Evolutionary conservation across 495 filamentous ascomycete genomes (phyloP).

Genomic region (Aspergillus nanangensis): DNA sequence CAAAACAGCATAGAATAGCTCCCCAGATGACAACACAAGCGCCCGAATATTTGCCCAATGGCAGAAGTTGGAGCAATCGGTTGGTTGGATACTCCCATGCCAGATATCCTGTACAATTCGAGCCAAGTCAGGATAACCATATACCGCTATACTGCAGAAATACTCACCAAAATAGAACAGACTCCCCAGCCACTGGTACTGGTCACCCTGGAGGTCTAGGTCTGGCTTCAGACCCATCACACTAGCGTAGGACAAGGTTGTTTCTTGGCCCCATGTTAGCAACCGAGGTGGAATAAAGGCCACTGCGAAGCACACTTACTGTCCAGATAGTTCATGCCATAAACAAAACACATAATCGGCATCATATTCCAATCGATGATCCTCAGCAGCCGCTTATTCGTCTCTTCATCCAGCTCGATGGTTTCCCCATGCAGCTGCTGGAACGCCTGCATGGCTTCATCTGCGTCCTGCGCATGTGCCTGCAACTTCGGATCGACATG

Average conservation of each 20-base stretch:
- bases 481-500: conserved; percentile 33
- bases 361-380: conserved; percentile 61
- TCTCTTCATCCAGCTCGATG: conserved; percentile 49
- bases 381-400: conserved; percentile 49
- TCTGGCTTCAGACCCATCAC: conserved; percentile 57
- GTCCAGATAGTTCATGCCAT: conserved; percentile 62
- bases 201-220: conserved; percentile 32
- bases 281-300: too few species aligned
- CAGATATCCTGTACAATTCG: conserved; percentile 45
- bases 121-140: not conserved
- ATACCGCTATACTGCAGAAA: not conserved
- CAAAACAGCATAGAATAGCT: conserved; percentile 48
- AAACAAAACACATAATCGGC: conserved; percentile 58
- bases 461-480: conserved; percentile 54
- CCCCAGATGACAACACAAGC: conserved; percentile 58
- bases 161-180: conserved; percentile 57
- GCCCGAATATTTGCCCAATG: conserved; percentile 56
- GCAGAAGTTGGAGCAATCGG: conserved; percentile 53
- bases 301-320: conserved; percentile 28
- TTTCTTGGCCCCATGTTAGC: conserved; percentile 33
- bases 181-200: conserved; percentile 53
- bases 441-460: conserved; percentile 58
- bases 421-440: conserved; percentile 40
- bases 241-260: conserved; percentile 58
- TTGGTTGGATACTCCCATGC: conserved; percentile 62